Conservation (phyloP, 176 grass and related monocot genomes). For the Carex pumila region DNA sequence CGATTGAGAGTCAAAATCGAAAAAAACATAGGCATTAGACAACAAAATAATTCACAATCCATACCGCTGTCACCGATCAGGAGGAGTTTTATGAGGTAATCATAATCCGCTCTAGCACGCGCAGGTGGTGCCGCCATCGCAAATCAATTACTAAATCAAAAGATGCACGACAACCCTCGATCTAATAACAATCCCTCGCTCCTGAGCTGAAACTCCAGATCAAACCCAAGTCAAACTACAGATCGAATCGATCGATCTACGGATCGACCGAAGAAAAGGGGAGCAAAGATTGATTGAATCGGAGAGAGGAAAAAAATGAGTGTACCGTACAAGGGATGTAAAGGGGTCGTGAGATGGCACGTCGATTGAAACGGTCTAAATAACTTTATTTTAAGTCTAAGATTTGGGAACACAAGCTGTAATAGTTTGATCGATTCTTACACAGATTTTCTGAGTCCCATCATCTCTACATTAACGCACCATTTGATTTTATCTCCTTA, state of each 20-base stretch:
- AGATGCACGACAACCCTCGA: conserved; percentile 12
- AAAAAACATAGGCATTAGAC: background rate
- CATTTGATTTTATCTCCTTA: too few relatives aligned
- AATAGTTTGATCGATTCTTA: conserved; percentile 22
- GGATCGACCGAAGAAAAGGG: conserved; percentile 15
- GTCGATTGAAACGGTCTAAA: conserved; percentile 9
- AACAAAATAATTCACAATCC: conserved; percentile 7
- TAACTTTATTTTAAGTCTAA: background rate
- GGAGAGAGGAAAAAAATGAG: conserved; percentile 18
- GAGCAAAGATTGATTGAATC: conserved; percentile 44
- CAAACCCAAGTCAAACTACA: background rate
- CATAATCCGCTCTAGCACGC: conserved; percentile 66
- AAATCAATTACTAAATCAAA: conserved; percentile 2
- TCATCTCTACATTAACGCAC: too few relatives aligned
- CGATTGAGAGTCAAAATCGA: conserved; percentile 26
- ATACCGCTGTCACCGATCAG: conserved; percentile 88
- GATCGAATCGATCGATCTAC: conserved; percentile 12
- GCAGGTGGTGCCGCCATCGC: conserved; percentile 63
- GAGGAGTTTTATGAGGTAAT: conserved; percentile 81
- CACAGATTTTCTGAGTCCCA: background rate
- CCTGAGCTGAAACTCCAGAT: conserved; percentile 25
- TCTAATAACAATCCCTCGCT: conserved; percentile 18
- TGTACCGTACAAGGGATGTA: conserved; percentile 17
- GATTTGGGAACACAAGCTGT: conserved; percentile 13
- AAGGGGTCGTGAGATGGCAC: conserved; percentile 7